Conservation (phyloP, 345 rosid species). For the Moringa oleifera region DNA sequence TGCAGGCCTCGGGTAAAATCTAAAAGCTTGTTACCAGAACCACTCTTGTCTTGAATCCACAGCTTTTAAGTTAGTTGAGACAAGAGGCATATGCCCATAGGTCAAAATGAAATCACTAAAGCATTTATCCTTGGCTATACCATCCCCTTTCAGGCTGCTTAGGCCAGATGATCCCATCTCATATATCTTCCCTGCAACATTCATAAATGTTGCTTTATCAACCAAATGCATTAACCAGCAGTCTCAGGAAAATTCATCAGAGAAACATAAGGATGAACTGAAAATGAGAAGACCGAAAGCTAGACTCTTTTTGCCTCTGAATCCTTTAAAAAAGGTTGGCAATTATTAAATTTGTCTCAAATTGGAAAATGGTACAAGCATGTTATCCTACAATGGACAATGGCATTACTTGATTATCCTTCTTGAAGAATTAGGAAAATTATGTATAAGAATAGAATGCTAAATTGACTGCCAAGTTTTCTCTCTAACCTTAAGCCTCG, state of each 20-base stretch:
- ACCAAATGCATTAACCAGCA: not conserved
- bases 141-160: conserved; percentile 12
- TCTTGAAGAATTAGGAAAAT: not conserved
- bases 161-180: conserved; percentile 24
- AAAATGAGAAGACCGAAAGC: not conserved
- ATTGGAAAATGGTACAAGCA: too few species aligned
- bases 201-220: not conserved
- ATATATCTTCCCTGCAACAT: conserved; percentile 23
- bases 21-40: conserved; percentile 20
- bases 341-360: too few species aligned
- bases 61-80: conserved; percentile 20
- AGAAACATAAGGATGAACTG: not conserved
- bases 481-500: too few species aligned
- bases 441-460: not conserved
- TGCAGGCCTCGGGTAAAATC: not conserved
- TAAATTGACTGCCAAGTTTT: not conserved
- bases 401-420: not conserved
- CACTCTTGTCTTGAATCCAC: conserved; percentile 18
- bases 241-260: not conserved
- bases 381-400: not conserved
- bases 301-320: too few species aligned
- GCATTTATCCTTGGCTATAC: conserved; percentile 14
- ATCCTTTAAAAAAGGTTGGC: too few species aligned
- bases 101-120: conserved; percentile 20
- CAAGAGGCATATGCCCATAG: conserved; percentile 17